phyloP scores from a whole-genome alignment of 2,329 filamentous ascomycete species.

The Fusarium pseudocircinatum region DNA sequence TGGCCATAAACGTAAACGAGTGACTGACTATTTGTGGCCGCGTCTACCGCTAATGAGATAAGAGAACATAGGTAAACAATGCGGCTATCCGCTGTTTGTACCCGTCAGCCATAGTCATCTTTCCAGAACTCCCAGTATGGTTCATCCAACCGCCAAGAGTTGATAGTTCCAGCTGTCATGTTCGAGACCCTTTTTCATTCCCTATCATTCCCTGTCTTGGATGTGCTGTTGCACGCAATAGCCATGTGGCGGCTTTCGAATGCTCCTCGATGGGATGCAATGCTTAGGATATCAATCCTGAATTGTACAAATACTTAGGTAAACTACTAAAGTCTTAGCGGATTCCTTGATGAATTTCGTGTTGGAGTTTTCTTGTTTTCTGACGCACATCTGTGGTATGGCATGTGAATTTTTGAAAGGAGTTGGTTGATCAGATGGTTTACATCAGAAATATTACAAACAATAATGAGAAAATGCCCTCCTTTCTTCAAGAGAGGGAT shows the following conservation, averaged over 20 bases:
- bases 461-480: not conserved
- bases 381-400: not conserved
- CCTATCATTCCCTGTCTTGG: not conserved
- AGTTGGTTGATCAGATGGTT: slow-evolving; percentile 14
- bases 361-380: not conserved
- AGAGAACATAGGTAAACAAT: not conserved
- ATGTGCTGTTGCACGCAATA: not conserved
- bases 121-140: not conserved
- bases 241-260: slow-evolving; percentile 16
- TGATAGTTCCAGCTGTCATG: slow-evolving; percentile 3
- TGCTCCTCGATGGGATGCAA: not conserved
- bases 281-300: not conserved
- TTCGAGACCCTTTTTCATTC: slow-evolving; percentile 20
- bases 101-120: not conserved
- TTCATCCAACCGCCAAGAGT: not conserved
- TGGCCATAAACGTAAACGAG: not conserved
- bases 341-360: not conserved
- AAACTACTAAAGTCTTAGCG: not conserved
- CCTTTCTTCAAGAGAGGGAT: not conserved
- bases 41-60: not conserved
- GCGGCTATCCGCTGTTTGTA: slow-evolving; percentile 8
- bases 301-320: not conserved
- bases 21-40: not conserved
- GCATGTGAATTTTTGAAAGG: not conserved
- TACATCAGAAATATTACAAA: slow-evolving; percentile 18